These are phyloP conservation scores for Cryphonectria carpinicola DNA, from an alignment of 2,329 filamentous ascomycete genomes.

Conservation along the genomic window DNA sequence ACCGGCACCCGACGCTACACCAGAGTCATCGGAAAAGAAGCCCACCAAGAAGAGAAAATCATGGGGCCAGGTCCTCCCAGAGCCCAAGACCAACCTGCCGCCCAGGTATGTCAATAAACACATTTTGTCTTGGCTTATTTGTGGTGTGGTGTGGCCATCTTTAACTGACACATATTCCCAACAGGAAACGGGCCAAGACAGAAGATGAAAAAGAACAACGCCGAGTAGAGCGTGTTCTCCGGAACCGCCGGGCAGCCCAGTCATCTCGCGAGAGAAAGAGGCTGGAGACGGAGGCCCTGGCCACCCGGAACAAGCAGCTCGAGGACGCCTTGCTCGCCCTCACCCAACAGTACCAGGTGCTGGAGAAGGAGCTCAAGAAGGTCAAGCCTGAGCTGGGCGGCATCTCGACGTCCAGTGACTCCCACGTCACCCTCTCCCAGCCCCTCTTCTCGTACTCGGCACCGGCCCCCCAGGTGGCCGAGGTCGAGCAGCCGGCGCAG, in stretches of 20 bases:
- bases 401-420: conserved; percentile 46
- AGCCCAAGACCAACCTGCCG: conserved; percentile 94
- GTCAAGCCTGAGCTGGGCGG: conserved; percentile 51
- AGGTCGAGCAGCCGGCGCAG: not conserved
- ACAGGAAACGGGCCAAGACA: conserved; percentile 94
- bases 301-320: conserved; percentile 73
- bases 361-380: conserved; percentile 55
- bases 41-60: conserved; percentile 93
- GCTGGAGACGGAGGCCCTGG: conserved; percentile 82
- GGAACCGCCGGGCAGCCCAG: conserved; percentile 94
- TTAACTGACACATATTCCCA: conserved; percentile 17
- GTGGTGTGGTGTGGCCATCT: too few relatives aligned
- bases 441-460: conserved; percentile 52
- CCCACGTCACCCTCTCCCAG: conserved; percentile 61
- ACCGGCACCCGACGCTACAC: conserved; percentile 29
- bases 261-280: conserved; percentile 95
- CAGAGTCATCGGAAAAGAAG: conserved; percentile 59
- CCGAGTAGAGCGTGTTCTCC: conserved; percentile 93
- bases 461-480: conserved; percentile 11
- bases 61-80: conserved; percentile 95
- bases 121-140: not conserved
- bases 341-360: conserved; percentile 54
- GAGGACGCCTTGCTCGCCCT: conserved; percentile 65
- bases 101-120: conserved; percentile 65
- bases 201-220: conserved; percentile 99